Evolutionary conservation across 805 yeast genomes (phyloP).

Genomic region (Myxozyma geophila): DNA sequence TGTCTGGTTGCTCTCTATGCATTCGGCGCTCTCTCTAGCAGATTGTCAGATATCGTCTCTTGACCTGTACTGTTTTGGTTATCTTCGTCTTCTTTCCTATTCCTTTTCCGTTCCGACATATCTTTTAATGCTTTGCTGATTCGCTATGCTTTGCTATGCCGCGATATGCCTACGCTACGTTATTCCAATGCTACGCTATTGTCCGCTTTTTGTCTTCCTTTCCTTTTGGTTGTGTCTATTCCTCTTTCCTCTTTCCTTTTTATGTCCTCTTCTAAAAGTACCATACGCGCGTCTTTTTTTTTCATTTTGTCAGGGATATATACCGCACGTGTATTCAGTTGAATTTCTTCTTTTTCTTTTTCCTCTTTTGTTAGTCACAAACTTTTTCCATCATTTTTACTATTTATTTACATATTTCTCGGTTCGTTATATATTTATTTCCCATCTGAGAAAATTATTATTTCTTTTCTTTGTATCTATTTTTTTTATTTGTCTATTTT

Average conservation of each 20-base stretch:
- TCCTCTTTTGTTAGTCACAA: neutral
- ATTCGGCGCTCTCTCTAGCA: no score
- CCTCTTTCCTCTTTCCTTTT: neutral
- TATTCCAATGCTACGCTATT: no score
- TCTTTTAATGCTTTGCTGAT: neutral
- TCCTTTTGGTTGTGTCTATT: neutral
- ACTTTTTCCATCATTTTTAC: neutral
- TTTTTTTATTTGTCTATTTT: neutral
- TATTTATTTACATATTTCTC: neutral
- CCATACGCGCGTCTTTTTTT: constrained; percentile 1
- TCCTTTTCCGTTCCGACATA: neutral
- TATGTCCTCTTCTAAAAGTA: neutral
- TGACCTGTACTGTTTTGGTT: neutral
- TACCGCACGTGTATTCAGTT: neutral
- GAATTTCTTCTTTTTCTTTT: constrained; percentile 4
- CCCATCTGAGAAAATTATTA: neutral
- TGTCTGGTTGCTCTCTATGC: no score
- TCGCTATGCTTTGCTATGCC: neutral
- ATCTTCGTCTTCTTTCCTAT: neutral
- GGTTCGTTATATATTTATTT: neutral
- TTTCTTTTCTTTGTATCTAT: constrained; percentile 8
- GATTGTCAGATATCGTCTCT: no score
- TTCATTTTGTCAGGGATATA: neutral
- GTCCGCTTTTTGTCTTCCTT: neutral
- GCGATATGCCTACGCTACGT: no score